Percentiles rank a stretch among this genome's conserved stretches.
Conservation (phyloP, 331 rosid species). For the Rhamnella rubrinervis region DNA sequence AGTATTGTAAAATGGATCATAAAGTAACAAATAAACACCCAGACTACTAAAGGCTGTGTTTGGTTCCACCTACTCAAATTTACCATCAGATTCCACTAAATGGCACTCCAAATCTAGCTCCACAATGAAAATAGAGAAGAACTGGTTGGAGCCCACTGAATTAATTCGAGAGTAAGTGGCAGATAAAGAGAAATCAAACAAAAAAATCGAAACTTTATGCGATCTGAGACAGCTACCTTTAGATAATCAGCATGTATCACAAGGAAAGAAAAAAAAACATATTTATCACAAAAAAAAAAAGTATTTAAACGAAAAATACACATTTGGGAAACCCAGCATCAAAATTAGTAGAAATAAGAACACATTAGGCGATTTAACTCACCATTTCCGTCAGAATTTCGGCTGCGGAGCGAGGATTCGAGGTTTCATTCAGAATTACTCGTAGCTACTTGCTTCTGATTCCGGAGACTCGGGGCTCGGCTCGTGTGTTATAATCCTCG, state of each 20-base stretch:
- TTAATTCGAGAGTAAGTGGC: background rate
- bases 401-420: background rate
- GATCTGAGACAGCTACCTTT: background rate
- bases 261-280: background rate
- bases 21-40: no score
- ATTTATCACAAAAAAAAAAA: background rate
- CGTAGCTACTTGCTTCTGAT: slow-evolving; percentile 8
- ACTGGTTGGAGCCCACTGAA: no score
- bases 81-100: no score
- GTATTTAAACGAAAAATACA: background rate
- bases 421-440: slow-evolving; percentile 21
- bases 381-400: slow-evolving; percentile 22
- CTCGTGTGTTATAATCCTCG: background rate
- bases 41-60: no score
- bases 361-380: slow-evolving; percentile 1
- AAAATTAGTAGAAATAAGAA: background rate
- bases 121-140: no score
- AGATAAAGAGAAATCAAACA: background rate
- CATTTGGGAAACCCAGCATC: background rate
- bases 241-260: background rate
- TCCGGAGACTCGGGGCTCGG: background rate
- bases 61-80: no score
- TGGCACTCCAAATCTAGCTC: no score
- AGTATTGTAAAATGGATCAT: no score
- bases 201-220: background rate